Conservation (phyloP, 1,139 yeast species). For the Debaryomycetaceae sp. region DNA sequence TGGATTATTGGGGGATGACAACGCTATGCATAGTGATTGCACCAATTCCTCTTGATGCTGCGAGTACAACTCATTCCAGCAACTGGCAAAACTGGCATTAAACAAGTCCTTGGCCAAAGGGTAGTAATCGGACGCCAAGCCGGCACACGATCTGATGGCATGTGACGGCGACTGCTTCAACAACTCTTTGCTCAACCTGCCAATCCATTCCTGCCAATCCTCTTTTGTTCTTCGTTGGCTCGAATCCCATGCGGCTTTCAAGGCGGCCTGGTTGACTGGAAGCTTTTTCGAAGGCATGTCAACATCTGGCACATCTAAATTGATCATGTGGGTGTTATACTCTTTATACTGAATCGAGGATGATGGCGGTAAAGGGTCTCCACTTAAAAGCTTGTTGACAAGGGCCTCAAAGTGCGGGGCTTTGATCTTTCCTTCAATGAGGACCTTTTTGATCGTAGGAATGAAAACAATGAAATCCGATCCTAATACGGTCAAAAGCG, state of each 20-base stretch:
- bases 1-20: slow-evolving; percentile 87
- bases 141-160: slow-evolving; percentile 90
- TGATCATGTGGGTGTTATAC: slow-evolving; percentile 45
- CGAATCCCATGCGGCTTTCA: slow-evolving; percentile 89
- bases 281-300: slow-evolving; percentile 71
- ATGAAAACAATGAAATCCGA: slow-evolving; percentile 81
- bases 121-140: slow-evolving; percentile 80
- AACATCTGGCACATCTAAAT: slow-evolving; percentile 58
- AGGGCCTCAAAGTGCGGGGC: slow-evolving; percentile 77
- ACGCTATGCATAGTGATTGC: slow-evolving; percentile 78
- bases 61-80: slow-evolving; percentile 93
- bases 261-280: slow-evolving; percentile 72
- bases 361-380: slow-evolving; percentile 86
- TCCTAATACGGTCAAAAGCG: slow-evolving; percentile 76
- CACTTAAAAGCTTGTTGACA: slow-evolving; percentile 71
- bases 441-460: slow-evolving; percentile 75
- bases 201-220: slow-evolving; percentile 98
- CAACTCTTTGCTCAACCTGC: slow-evolving; percentile 78
- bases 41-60: slow-evolving; percentile 90
- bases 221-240: slow-evolving; percentile 84
- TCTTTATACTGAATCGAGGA: slow-evolving; percentile 63
- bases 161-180: slow-evolving; percentile 93
- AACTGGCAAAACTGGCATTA: slow-evolving; percentile 92
- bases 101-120: slow-evolving; percentile 89
- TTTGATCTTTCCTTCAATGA: slow-evolving; percentile 61